Evolutionary conservation across 2,329 filamentous ascomycete species (phyloP), one percentile per base, ranked within the genome.

Genomic region (Pseudopithomyces maydicus): DNA sequence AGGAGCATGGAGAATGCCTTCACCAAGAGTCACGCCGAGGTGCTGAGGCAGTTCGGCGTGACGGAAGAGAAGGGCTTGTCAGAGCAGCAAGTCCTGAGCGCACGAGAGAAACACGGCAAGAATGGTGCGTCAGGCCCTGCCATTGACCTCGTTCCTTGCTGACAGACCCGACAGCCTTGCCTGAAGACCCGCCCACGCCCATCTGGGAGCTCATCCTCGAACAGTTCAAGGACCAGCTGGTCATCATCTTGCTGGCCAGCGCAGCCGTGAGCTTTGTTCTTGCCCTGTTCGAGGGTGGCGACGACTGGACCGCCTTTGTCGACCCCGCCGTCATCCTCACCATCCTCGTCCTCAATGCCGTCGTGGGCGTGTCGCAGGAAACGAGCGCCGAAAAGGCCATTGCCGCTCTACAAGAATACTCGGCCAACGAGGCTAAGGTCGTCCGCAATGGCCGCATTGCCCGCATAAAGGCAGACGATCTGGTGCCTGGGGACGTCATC

Each of bases 361-460:
- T 99, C 66, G 95, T 99, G 63, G 95, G 95, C 74, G 95, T 99
- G 26, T 97, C 94, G 55, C 95, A 99, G 82, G 95, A 99, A 82
- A 97, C 91, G 79, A 97, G 93, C 74, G 95, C 95, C 64, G 95
- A 99, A 78, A 97, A 98, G 81, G 95, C 95, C 50, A 99, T 99
- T 75, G 93, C 95, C 23, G 95, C 95, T 43, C 86, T 99, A 55
- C 95, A 99, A 79, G 94, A 99, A 85, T 99, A 99, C 81, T 98
- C 94, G 29, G 95, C 95, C 72, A 99, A 98, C 78, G 92, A 97
- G 78, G 94, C 95, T 67, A 99, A 94, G 74, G 94, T 96, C 52
- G 78, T 97, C 57, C 90, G 95, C 70, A 88, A 94, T 79, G 92
- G 94, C 49, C 86, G 89, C 67, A 82, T 94, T 61, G 86, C 88